Evolutionary conservation across 2,329 filamentous ascomycete species (phyloP).

Genomic region (Xylariaceae sp.): DNA sequence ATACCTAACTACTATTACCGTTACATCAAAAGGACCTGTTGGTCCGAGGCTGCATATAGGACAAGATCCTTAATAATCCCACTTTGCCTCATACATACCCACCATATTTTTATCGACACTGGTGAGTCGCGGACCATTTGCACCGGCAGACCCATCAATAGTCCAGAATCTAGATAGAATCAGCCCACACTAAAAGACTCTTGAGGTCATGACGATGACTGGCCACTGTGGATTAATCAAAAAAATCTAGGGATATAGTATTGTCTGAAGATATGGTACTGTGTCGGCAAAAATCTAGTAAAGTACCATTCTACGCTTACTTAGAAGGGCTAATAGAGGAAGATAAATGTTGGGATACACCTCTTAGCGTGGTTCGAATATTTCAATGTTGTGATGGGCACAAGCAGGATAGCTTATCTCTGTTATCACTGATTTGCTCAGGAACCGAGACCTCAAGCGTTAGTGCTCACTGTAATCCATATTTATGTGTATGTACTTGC

Average conservation of each 20-base stretch:
- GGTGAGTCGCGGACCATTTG: background rate
- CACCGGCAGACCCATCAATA: background rate
- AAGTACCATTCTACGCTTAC: background rate
- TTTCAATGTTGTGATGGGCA: no score
- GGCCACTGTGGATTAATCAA: background rate
- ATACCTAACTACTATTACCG: slow-evolving; percentile 4
- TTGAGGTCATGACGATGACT: background rate
- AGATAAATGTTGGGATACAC: no score
- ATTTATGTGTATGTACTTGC: no score
- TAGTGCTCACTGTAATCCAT: no score
- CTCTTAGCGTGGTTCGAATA: no score
- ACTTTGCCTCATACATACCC: slow-evolving; percentile 4
- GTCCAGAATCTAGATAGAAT: background rate
- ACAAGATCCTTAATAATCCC: slow-evolving; percentile 19
- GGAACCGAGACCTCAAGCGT: no score
- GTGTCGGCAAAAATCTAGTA: no score
- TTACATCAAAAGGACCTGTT: slow-evolving; percentile 23
- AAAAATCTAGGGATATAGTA: background rate
- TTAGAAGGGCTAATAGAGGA: no score
- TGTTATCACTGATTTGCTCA: no score
- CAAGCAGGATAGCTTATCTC: no score
- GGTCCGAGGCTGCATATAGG: slow-evolving; percentile 19
- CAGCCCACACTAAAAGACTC: background rate
- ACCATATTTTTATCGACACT: slow-evolving; percentile 4
- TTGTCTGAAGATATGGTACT: background rate